These are phyloP conservation scores for Noccaea bulbosa DNA, from an alignment of 345 rosid genomes.

Conservation along the genomic window DNA sequence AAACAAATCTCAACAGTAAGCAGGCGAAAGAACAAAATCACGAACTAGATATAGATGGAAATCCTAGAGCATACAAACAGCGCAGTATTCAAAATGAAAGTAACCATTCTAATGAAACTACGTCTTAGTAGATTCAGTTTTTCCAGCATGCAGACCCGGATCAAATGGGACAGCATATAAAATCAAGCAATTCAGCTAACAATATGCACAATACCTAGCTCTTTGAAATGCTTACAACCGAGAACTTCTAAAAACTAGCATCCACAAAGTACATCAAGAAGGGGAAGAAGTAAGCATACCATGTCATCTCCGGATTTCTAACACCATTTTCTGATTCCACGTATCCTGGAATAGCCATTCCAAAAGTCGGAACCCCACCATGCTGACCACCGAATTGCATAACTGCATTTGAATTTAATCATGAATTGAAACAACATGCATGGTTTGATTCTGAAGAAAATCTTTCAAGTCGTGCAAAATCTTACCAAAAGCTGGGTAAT, in stretches of 20 bases:
- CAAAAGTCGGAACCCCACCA: slow-evolving; percentile 93
- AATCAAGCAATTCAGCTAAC: slow-evolving; percentile 5
- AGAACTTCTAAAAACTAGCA: slow-evolving; percentile 21
- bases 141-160: slow-evolving; percentile 1
- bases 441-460: neutral
- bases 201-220: slow-evolving; percentile 4
- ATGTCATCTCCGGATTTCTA: slow-evolving; percentile 95
- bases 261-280: slow-evolving; percentile 18
- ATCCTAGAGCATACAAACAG: slow-evolving; percentile 3
- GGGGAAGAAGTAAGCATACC: slow-evolving; percentile 53
- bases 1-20: slow-evolving; percentile 16
- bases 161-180: slow-evolving; percentile 12
- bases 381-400: slow-evolving; percentile 98
- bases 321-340: slow-evolving; percentile 73
- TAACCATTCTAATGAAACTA: slow-evolving; percentile 21
- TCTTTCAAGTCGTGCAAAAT: neutral
- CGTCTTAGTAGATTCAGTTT: neutral
- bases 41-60: slow-evolving; percentile 20
- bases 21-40: slow-evolving; percentile 11
- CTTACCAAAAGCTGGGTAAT: slow-evolving; percentile 81
- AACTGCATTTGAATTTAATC: slow-evolving; percentile 40
- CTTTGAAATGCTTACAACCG: slow-evolving; percentile 8
- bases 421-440: neutral
- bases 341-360: slow-evolving; percentile 89
- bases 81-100: slow-evolving; percentile 9